These are phyloP conservation scores for Athelia sp. DNA, from an alignment of 1,284 basidiomycete species.

Conservation along the genomic window DNA sequence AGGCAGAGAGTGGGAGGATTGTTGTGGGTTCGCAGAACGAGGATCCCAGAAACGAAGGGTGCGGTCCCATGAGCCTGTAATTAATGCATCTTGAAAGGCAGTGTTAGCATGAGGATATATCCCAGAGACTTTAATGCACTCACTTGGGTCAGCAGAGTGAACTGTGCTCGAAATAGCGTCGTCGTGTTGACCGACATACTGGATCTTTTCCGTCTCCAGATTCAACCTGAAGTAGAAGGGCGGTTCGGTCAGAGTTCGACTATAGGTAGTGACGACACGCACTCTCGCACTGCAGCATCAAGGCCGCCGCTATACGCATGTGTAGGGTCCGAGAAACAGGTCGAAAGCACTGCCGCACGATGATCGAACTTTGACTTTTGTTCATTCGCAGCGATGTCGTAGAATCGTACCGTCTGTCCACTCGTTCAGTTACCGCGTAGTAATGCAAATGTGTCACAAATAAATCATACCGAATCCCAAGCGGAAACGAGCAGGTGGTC, in stretches of 20 bases:
- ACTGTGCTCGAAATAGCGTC: slow-evolving; percentile 63
- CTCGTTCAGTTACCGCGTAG: not conserved
- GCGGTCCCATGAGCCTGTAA: slow-evolving; percentile 90
- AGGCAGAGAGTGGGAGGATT: slow-evolving; percentile 65
- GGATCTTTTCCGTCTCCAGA: slow-evolving; percentile 54
- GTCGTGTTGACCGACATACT: slow-evolving; percentile 61
- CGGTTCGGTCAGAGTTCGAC: not conserved
- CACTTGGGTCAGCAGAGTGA: slow-evolving; percentile 50
- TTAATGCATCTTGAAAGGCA: slow-evolving; percentile 50
- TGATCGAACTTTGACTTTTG: slow-evolving; percentile 75
- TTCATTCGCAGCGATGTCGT: slow-evolving; percentile 60
- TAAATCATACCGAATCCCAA: slow-evolving; percentile 77
- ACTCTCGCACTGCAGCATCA: slow-evolving; percentile 73
- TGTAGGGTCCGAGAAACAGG: slow-evolving; percentile 58
- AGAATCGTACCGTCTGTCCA: slow-evolving; percentile 65
- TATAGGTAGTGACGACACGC: slow-evolving; percentile 19
- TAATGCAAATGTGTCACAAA: slow-evolving; percentile 2
- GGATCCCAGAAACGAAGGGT: slow-evolving; percentile 88
- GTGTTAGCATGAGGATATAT: not conserved
- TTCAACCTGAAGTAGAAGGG: slow-evolving; percentile 44
- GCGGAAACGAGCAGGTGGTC: slow-evolving; percentile 75
- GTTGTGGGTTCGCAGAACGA: slow-evolving; percentile 50
- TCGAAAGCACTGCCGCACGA: slow-evolving; percentile 67
- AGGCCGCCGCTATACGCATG: slow-evolving; percentile 72
- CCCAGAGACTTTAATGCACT: slow-evolving; percentile 16